Conservation (phyloP, 1,139 yeast species). For the Ogataea hybrid region DNA sequence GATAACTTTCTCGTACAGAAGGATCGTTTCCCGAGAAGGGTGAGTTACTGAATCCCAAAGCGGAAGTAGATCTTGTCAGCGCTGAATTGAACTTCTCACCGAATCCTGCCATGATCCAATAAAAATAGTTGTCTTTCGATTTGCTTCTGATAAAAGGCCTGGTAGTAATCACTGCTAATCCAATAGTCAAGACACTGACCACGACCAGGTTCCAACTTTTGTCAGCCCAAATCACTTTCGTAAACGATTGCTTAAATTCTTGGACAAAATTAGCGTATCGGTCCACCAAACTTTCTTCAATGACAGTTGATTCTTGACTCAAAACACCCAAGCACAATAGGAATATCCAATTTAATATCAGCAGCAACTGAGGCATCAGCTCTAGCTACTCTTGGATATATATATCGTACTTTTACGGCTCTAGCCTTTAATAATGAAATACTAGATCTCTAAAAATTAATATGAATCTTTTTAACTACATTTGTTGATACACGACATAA, state of each 20-base stretch:
- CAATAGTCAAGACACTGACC: constrained; percentile 14
- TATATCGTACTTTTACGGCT: not conserved
- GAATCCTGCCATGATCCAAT: constrained; percentile 21
- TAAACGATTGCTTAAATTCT: constrained; percentile 1
- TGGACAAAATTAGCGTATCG: constrained; percentile 1
- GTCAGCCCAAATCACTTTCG: constrained; percentile 11
- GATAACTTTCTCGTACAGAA: constrained; percentile 16
- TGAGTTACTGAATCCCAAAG: constrained; percentile 18
- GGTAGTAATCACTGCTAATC: constrained; percentile 16
- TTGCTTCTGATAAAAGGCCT: constrained; percentile 9
- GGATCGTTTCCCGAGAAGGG: constrained; percentile 22
- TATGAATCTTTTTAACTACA: not conserved
- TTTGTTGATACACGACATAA: constrained; percentile 6
- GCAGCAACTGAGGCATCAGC: constrained; percentile 9
- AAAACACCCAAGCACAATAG: not conserved
- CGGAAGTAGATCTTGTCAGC: constrained; percentile 19
- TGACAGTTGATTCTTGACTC: not conserved
- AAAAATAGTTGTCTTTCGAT: not conserved
- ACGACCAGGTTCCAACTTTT: constrained; percentile 17
- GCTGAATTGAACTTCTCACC: constrained; percentile 25
- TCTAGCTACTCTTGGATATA: not conserved
- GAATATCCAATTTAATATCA: not conserved
- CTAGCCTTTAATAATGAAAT: not conserved
- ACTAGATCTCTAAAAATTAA: constrained; percentile 1
- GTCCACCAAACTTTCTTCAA: not conserved